Conservation (phyloP, 2,329 filamentous ascomycete genomes). For the Metarhizium guizhouense region DNA sequence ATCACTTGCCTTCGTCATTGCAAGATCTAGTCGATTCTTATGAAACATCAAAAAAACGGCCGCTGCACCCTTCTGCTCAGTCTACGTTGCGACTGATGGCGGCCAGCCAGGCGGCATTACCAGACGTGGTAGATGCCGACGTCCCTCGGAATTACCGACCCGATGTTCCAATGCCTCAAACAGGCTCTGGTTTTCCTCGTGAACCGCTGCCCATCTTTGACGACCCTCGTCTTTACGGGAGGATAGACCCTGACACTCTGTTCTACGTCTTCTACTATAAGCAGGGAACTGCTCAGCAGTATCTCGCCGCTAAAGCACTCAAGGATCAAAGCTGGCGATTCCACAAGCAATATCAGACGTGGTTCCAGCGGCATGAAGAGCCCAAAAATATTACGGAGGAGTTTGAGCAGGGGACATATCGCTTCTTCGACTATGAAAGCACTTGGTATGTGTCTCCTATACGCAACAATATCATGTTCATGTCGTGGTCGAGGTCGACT, state of each 20-base stretch:
- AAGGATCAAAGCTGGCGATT: constrained; percentile 99
- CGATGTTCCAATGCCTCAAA: constrained; percentile 64
- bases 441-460: constrained; percentile 66
- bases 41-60: constrained; percentile 69
- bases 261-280: constrained; percentile 99
- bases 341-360: constrained; percentile 99
- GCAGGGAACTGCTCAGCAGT: constrained; percentile 92
- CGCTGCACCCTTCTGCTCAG: constrained; percentile 51
- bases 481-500: constrained; percentile 4
- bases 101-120: constrained; percentile 63
- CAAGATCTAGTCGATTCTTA: constrained; percentile 89
- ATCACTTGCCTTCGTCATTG: constrained; percentile 80
- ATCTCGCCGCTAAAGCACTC: constrained; percentile 87
- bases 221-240: constrained; percentile 75
- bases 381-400: constrained; percentile 98
- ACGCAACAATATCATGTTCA: not conserved
- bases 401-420: constrained; percentile 96
- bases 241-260: constrained; percentile 89
- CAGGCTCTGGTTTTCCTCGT: constrained; percentile 79
- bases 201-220: constrained; percentile 89
- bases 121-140: constrained; percentile 71
- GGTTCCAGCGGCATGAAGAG: constrained; percentile 98
- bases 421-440: constrained; percentile 98
- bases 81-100: constrained; percentile 66
- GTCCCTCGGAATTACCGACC: constrained; percentile 78